phyloP scores from a whole-genome alignment of 805 yeast genomes.

The Zygotorulaspora sp. region DNA sequence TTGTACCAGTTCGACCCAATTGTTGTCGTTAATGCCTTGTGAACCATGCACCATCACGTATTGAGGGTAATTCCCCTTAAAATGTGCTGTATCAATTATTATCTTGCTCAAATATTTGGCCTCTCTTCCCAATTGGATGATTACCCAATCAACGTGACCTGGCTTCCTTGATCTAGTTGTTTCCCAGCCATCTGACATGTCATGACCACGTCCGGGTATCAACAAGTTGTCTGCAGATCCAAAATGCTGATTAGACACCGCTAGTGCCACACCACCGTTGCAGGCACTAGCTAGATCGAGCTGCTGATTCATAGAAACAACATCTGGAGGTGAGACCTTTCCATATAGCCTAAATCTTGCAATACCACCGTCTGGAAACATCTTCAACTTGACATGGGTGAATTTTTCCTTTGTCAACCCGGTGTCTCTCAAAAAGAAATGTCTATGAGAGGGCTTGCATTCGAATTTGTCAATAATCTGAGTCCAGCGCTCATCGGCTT shows the following conservation, averaged over 20 bases:
- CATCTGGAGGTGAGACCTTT: conserved; percentile 55
- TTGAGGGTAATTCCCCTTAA: conserved; percentile 93
- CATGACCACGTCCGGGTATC: conserved; percentile 90
- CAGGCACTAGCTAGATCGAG: conserved; percentile 77
- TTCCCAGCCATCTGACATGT: conserved; percentile 99
- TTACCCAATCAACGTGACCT: conserved; percentile 90
- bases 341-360: conserved; percentile 93
- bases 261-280: conserved; percentile 84
- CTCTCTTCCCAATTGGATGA: conserved; percentile 68
- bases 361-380: conserved; percentile 98
- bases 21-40: conserved; percentile 38
- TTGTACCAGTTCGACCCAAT: conserved; percentile 64
- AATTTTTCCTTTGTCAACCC: conserved; percentile 55
- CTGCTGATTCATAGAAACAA: conserved; percentile 58
- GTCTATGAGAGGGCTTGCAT: conserved; percentile 88
- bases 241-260: conserved; percentile 87
- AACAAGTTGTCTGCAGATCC: conserved; percentile 86
- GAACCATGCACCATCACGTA: conserved; percentile 65
- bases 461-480: conserved; percentile 61
- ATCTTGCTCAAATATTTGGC: conserved; percentile 51
- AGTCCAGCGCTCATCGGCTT: conserved; percentile 55
- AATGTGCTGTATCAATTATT: conserved; percentile 87
- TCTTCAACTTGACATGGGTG: conserved; percentile 77
- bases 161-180: conserved; percentile 80
- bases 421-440: conserved; percentile 63